Evolutionary conservation across 208 protist genomes (phyloP).

Genomic region (Trypanosoma caninum): DNA sequence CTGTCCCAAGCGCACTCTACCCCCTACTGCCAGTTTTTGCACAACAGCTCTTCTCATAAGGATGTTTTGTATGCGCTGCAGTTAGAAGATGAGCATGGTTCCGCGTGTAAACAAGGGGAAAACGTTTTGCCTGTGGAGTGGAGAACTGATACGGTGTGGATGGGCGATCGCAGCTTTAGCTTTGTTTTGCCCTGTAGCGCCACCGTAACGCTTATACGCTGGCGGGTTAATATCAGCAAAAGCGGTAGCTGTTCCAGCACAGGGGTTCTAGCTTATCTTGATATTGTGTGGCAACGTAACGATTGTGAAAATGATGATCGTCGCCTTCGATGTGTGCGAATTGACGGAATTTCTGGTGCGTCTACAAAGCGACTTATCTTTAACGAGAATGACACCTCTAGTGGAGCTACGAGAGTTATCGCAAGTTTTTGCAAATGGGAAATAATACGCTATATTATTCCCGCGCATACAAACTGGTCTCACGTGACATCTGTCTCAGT

Average conservation of each 20-base stretch:
- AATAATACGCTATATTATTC: conserved; percentile 25
- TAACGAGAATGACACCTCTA: not conserved
- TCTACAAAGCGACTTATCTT: conserved; percentile 8
- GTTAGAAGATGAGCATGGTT: not conserved
- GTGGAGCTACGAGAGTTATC: not conserved
- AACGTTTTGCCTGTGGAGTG: conserved; percentile 13
- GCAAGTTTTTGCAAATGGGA: conserved; percentile 12
- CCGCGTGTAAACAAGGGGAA: not conserved
- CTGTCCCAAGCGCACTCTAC: conserved; percentile 20
- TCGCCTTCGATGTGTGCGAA: not conserved
- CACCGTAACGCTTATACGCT: conserved; percentile 38
- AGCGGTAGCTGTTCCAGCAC: not conserved
- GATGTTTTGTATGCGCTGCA: conserved; percentile 7
- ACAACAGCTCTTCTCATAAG: not conserved
- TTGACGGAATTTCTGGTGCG: conserved; percentile 5
- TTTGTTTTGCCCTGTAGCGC: conserved; percentile 31
- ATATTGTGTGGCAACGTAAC: conserved; percentile 21
- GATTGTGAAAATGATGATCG: not conserved
- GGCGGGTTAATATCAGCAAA: conserved; percentile 25
- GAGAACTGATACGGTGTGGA: conserved; percentile 39
- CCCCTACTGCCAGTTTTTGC: conserved; percentile 11
- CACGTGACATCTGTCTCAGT: conserved; percentile 24
- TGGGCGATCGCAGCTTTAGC: conserved; percentile 47
- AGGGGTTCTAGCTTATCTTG: conserved; percentile 13
- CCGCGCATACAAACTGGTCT: not conserved